These are phyloP conservation scores for Kodamaea alishanica DNA, from an alignment of 1,139 yeast species.

Conservation along the genomic window DNA sequence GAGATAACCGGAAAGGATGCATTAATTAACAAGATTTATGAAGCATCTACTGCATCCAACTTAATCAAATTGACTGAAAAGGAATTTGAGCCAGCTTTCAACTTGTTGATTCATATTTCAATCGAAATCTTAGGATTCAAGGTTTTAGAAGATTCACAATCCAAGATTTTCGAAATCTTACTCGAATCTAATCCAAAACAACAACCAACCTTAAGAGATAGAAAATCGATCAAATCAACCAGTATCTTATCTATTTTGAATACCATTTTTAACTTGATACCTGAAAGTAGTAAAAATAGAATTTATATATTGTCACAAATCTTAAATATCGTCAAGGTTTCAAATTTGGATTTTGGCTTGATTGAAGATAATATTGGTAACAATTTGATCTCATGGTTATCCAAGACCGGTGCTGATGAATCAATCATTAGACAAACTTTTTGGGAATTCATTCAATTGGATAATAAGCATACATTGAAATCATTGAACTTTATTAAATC, in stretches of 20 bases:
- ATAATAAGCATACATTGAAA: conserved; percentile 24
- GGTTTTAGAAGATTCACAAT: conserved; percentile 25
- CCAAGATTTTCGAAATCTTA: conserved; percentile 31
- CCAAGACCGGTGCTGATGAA: conserved; percentile 27
- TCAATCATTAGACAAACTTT: conserved; percentile 29
- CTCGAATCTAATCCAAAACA: conserved; percentile 34
- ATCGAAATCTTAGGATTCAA: conserved; percentile 27
- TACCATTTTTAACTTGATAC: conserved; percentile 44
- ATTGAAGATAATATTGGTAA: conserved; percentile 36
- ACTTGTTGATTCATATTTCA: conserved; percentile 38
- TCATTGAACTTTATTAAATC: conserved; percentile 37
- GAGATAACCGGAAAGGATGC: conserved; percentile 29
- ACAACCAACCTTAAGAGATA: conserved; percentile 45
- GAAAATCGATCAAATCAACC: conserved; percentile 43
- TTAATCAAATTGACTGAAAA: conserved; percentile 39
- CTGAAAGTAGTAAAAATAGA: conserved; percentile 33
- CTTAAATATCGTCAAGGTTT: conserved; percentile 30
- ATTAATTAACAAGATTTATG: conserved; percentile 27
- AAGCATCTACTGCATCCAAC: conserved; percentile 15
- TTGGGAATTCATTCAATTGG: conserved; percentile 42
- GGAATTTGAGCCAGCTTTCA: conserved; percentile 46
- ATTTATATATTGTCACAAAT: conserved; percentile 31
- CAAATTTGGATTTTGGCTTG: conserved; percentile 33
- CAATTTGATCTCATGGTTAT: conserved; percentile 39
- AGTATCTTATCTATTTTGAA: conserved; percentile 42